These are phyloP conservation scores for Cryptosporidium muris DNA, from an alignment of 169 alveolate genomes.

Conservation along the genomic window DNA sequence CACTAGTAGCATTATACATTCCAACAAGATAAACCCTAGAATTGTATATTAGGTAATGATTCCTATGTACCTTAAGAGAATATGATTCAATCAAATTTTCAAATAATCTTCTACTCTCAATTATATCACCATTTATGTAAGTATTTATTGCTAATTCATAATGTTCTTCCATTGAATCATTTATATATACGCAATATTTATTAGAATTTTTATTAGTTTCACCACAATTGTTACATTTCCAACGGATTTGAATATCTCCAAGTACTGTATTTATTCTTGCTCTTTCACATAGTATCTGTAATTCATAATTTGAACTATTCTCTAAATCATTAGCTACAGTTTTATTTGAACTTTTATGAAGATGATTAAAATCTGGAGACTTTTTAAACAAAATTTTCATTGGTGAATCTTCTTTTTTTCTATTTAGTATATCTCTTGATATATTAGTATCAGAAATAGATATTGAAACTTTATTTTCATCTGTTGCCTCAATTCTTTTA, in stretches of 20 bases:
- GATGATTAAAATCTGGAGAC: too few relatives aligned
- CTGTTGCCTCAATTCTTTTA: not conserved
- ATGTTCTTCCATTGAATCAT: slow-evolving; percentile 73
- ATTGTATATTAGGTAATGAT: slow-evolving; percentile 84
- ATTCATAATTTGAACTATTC: not conserved
- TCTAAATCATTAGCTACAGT: too few relatives aligned
- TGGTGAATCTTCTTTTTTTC: not conserved
- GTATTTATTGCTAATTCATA: slow-evolving; percentile 75
- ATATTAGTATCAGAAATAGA: not conserved
- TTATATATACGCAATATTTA: slow-evolving; percentile 72
- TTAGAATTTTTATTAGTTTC: slow-evolving; percentile 68
- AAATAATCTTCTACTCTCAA: slow-evolving; percentile 77
- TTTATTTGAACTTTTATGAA: not conserved
- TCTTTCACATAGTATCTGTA: slow-evolving; percentile 50
- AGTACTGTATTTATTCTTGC: slow-evolving; percentile 36
- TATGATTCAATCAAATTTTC: slow-evolving; percentile 76
- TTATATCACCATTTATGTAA: slow-evolving; percentile 76
- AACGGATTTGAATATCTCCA: slow-evolving; percentile 70
- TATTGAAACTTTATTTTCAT: not conserved
- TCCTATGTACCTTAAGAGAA: slow-evolving; percentile 83
- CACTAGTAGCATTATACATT: slow-evolving; percentile 77
- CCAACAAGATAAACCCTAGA: slow-evolving; percentile 85
- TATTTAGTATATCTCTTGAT: not conserved
- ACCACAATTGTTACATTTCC: slow-evolving; percentile 84
- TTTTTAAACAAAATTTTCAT: not conserved